Evolutionary conservation across 352 stramenopile species (phyloP).

Genomic region (Thraustochytrium sp.): DNA sequence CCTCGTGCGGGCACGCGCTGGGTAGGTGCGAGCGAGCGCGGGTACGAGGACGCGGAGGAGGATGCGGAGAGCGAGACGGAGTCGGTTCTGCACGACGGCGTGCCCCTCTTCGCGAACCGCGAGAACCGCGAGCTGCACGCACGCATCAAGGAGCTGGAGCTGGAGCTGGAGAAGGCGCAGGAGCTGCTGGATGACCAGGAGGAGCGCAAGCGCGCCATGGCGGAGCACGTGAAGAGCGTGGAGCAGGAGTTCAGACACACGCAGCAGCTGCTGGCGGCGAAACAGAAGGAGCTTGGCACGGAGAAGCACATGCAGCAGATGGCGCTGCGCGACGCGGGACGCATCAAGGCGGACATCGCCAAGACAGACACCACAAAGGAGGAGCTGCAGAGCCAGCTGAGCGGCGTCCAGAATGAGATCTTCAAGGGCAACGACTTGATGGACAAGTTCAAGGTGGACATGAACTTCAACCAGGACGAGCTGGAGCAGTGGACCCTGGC

Average conservation of each 20-base stretch:
- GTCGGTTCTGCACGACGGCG: slow-evolving; percentile 3
- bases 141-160: slow-evolving; percentile 38
- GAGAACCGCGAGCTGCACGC: slow-evolving; percentile 47
- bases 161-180: slow-evolving; percentile 15
- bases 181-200: slow-evolving; percentile 62
- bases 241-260: slow-evolving; percentile 88
- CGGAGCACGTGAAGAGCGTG: slow-evolving; percentile 91
- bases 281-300: slow-evolving; percentile 81
- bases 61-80: slow-evolving; percentile 43
- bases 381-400: slow-evolving; percentile 74
- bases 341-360: slow-evolving; percentile 62
- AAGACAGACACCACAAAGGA: slow-evolving; percentile 62
- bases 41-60: slow-evolving; percentile 13
- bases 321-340: slow-evolving; percentile 75
- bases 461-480: slow-evolving; percentile 97
- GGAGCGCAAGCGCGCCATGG: slow-evolving; percentile 86
- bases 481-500: slow-evolving; percentile 92
- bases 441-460: slow-evolving; percentile 90
- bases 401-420: slow-evolving; percentile 76
- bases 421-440: slow-evolving; percentile 86
- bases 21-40: neutral
- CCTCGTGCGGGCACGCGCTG: neutral
- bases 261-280: slow-evolving; percentile 80
- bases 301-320: slow-evolving; percentile 87
- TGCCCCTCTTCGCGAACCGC: slow-evolving; percentile 47